A percentile compares a stretch with the other conserved stretches of the same genome.
These are phyloP conservation scores for Grigorovia yakushimaensis DNA, from an alignment of 805 yeast genomes.

Conservation along the genomic window DNA sequence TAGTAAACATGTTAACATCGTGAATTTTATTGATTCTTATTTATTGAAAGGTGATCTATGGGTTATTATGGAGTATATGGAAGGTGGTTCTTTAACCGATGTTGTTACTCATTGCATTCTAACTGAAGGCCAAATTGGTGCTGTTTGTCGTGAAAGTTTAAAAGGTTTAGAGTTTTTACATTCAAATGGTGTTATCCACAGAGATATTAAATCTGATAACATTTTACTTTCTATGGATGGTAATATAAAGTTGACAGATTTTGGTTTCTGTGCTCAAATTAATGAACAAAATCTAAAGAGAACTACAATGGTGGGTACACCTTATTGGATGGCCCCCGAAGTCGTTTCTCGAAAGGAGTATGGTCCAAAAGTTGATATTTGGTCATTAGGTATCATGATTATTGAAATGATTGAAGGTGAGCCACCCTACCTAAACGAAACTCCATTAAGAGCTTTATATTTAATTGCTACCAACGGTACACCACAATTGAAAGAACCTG, in stretches of 20 bases:
- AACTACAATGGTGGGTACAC: slow-evolving; percentile 98
- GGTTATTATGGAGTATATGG: slow-evolving; percentile 99
- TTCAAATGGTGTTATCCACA: slow-evolving; percentile 84
- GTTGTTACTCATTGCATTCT: slow-evolving; percentile 81
- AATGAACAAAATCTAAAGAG: slow-evolving; percentile 76
- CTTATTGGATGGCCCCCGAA: slow-evolving; percentile 99
- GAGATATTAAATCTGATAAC: slow-evolving; percentile 95
- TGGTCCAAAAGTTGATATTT: slow-evolving; percentile 93
- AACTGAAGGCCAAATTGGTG: slow-evolving; percentile 92
- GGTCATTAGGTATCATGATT: slow-evolving; percentile 97
- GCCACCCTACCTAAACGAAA: slow-evolving; percentile 95
- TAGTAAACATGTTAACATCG: slow-evolving; percentile 81
- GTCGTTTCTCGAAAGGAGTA: slow-evolving; percentile 91
- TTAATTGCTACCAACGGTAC: slow-evolving; percentile 95
- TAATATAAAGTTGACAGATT: slow-evolving; percentile 87
- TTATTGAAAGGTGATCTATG: slow-evolving; percentile 71
- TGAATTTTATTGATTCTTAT: slow-evolving; percentile 84
- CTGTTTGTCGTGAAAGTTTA: slow-evolving; percentile 86
- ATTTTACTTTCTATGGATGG: slow-evolving; percentile 76
- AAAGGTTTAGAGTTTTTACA: slow-evolving; percentile 82
- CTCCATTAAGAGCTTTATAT: slow-evolving; percentile 87
- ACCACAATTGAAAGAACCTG: slow-evolving; percentile 86
- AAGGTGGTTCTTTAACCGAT: slow-evolving; percentile 94
- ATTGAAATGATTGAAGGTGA: slow-evolving; percentile 99
- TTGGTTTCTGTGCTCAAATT: slow-evolving; percentile 92